Percentiles rank a stretch among this genome's conserved stretches.
Evolutionary conservation across 352 stramenopile genomes (phyloP).

Genomic region (Globisporangium uncinulatum): DNA sequence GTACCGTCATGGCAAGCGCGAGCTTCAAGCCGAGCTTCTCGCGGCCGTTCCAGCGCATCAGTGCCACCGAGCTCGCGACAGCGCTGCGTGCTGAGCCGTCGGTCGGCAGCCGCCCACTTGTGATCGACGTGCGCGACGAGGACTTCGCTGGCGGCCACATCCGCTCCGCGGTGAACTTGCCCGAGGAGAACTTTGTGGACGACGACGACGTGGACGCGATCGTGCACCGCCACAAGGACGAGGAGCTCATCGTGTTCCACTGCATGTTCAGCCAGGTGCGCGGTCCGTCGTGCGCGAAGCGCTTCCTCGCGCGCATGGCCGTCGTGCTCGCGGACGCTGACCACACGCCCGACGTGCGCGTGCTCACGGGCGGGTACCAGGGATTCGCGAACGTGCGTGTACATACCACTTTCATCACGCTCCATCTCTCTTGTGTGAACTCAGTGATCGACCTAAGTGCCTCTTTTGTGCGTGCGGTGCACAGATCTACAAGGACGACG

Average conservation of each 20-base stretch:
- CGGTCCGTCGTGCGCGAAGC: slow-evolving; percentile 69
- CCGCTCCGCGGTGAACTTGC: slow-evolving; percentile 67
- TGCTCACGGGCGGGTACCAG: slow-evolving; percentile 71
- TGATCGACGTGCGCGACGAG: slow-evolving; percentile 76
- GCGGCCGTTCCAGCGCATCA: slow-evolving; percentile 29
- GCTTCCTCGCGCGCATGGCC: slow-evolving; percentile 62
- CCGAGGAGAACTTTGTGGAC: slow-evolving; percentile 74
- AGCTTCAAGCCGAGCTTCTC: slow-evolving; percentile 33
- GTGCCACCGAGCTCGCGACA: slow-evolving; percentile 45
- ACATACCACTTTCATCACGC: too few species aligned
- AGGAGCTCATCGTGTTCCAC: slow-evolving; percentile 75
- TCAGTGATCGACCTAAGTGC: too few species aligned
- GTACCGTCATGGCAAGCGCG: not conserved
- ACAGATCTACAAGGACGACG: slow-evolving; percentile 20
- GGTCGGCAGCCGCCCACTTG: slow-evolving; percentile 25
- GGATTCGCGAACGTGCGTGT: slow-evolving; percentile 46
- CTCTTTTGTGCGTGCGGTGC: not conserved
- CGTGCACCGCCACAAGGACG: slow-evolving; percentile 55
- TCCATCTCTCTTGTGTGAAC: too few species aligned
- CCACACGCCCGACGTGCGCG: slow-evolving; percentile 46
- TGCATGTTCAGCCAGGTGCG: slow-evolving; percentile 87
- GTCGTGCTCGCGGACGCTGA: slow-evolving; percentile 38
- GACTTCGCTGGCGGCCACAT: slow-evolving; percentile 77
- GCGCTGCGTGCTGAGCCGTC: slow-evolving; percentile 32
- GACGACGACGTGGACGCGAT: slow-evolving; percentile 78